Conservation (phyloP, 257 asterid species). For the Solanum corneliomulleri region DNA sequence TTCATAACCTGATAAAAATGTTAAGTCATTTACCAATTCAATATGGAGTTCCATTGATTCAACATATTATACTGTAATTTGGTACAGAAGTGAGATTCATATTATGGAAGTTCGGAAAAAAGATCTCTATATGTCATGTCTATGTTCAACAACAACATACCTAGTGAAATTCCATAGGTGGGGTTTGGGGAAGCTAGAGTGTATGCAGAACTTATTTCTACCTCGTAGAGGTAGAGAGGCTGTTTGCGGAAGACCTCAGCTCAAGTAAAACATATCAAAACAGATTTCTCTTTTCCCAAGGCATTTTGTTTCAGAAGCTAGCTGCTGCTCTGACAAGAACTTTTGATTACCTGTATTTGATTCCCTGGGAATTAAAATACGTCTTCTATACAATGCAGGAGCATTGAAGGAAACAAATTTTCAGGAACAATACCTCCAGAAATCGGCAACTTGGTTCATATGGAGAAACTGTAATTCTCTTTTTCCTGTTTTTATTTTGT, state of each 20-base stretch:
- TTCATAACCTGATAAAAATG: not conserved
- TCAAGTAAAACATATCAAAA: not conserved
- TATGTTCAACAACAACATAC: not conserved
- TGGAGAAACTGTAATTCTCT: slow-evolving; percentile 53
- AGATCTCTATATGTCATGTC: not conserved
- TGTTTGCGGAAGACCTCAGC: not conserved
- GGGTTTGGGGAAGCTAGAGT: not conserved
- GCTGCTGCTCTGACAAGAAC: not conserved
- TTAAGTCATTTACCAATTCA: not conserved
- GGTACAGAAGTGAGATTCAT: not conserved
- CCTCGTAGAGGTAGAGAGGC: not conserved
- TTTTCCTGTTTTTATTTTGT: not conserved
- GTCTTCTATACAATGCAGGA: slow-evolving; percentile 30
- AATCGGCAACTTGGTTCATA: slow-evolving; percentile 52
- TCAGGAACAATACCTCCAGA: slow-evolving; percentile 65
- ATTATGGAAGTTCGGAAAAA: not conserved
- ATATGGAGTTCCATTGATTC: not conserved
- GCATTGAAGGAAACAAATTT: slow-evolving; percentile 73
- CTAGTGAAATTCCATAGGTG: not conserved
- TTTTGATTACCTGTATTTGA: not conserved
- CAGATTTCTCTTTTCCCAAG: not conserved
- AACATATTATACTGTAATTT: not conserved
- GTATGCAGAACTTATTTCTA: not conserved
- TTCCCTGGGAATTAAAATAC: not conserved
- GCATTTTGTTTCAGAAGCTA: not conserved